Conservation (phyloP, 2,329 filamentous ascomycete species). For the Aspergillus felis region DNA sequence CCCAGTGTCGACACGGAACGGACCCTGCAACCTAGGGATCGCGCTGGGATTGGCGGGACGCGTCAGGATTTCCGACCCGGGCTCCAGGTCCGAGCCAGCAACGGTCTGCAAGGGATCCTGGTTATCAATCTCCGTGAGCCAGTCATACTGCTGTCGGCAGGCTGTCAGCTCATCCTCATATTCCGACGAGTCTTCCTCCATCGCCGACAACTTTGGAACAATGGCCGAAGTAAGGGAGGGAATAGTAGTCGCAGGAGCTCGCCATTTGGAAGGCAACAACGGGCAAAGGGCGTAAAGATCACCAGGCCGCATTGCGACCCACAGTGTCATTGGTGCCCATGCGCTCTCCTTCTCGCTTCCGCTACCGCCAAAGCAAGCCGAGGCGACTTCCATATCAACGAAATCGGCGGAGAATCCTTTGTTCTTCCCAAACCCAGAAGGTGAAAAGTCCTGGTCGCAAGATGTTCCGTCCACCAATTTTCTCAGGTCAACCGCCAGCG, state of each 20-base stretch:
- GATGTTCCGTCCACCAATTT: constrained; percentile 82
- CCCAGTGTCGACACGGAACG: constrained; percentile 52
- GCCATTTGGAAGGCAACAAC: constrained; percentile 81
- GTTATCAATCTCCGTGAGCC: constrained; percentile 54
- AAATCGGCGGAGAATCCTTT: constrained; percentile 84
- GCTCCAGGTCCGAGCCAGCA: constrained; percentile 35
- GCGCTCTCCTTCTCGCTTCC: constrained; percentile 56
- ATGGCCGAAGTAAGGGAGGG: constrained; percentile 80
- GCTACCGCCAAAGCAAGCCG: constrained; percentile 79
- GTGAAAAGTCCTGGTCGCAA: constrained; percentile 76
- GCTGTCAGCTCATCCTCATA: constrained; percentile 45
- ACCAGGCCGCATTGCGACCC: constrained; percentile 91
- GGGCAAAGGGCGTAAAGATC: constrained; percentile 93
- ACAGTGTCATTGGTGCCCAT: constrained; percentile 95
- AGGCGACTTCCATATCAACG: constrained; percentile 90
- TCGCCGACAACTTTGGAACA: constrained; percentile 61
- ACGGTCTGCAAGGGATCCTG: constrained; percentile 47
- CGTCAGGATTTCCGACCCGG: constrained; percentile 51
- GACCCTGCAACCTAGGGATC: constrained; percentile 60
- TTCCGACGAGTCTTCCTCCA: constrained; percentile 40
- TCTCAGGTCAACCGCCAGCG: constrained; percentile 80
- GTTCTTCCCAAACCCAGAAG: constrained; percentile 68
- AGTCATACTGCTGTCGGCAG: constrained; percentile 55
- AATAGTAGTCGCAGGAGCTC: constrained; percentile 69
- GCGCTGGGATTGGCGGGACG: constrained; percentile 52